Conservation (phyloP, 1,284 basidiomycete species). For the Quambalaria eucalypti region DNA sequence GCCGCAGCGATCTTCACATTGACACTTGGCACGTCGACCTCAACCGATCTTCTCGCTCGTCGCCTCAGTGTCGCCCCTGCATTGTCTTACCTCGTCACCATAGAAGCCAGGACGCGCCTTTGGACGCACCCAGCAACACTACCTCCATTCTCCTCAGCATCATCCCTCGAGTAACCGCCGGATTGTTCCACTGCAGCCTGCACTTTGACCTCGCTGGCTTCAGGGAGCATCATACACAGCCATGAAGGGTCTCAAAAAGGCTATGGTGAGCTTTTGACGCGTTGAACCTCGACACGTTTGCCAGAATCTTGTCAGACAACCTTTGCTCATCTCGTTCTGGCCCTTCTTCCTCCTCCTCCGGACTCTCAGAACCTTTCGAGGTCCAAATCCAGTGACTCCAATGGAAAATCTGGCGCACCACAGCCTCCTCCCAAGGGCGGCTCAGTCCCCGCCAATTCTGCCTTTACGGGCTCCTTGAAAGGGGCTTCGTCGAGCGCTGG, state of each 20-base stretch:
- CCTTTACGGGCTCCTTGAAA: slow-evolving; percentile 34
- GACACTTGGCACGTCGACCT: no score
- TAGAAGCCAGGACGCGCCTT: no score
- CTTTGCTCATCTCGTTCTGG: not conserved
- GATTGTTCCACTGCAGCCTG: no score
- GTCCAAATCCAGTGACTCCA: slow-evolving; percentile 34
- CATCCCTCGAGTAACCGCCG: no score
- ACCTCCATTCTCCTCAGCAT: no score
- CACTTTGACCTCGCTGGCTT: no score
- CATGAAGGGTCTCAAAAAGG: slow-evolving; percentile 47
- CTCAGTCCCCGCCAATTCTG: slow-evolving; percentile 22
- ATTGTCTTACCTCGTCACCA: no score
- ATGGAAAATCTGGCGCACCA: slow-evolving; percentile 24
- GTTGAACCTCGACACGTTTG: not conserved
- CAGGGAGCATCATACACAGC: not conserved
- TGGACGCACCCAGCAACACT: no score
- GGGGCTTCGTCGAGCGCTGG: slow-evolving; percentile 8
- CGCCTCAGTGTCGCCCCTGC: no score
- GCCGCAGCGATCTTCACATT: no score
- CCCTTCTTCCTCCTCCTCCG: not conserved
- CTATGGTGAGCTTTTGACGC: slow-evolving; percentile 31
- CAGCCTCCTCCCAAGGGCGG: slow-evolving; percentile 36
- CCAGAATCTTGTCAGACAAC: not conserved
- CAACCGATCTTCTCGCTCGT: no score
- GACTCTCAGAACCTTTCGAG: slow-evolving; percentile 40